Evolutionary conservation across 257 asterid genomes (phyloP).

Genomic region (Asclepias syriaca): DNA sequence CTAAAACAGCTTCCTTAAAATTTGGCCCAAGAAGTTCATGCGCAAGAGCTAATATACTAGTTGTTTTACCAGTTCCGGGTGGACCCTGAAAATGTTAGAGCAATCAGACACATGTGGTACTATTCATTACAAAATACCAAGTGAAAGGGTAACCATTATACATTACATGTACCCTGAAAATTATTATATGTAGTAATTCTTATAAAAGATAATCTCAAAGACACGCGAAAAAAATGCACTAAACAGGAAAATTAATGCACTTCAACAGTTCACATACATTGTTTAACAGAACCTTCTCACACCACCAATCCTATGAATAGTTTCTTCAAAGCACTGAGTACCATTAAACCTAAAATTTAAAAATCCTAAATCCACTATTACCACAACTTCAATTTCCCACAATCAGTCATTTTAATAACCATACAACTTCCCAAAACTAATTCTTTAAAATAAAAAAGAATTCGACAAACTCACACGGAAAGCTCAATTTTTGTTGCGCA

Average conservation of each 20-base stretch:
- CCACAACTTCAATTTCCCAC: background rate
- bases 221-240: no score
- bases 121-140: background rate
- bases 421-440: background rate
- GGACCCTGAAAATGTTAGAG: conserved; percentile 55
- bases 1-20: conserved; percentile 79
- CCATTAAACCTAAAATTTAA: background rate
- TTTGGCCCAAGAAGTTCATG: conserved; percentile 95
- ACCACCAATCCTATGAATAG: background rate
- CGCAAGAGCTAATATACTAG: conserved; percentile 92
- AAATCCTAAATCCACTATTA: background rate
- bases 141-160: background rate
- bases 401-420: background rate
- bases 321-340: background rate
- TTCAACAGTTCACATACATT: background rate
- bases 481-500: background rate
- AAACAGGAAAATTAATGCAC: background rate
- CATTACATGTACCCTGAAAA: background rate
- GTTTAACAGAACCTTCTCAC: background rate
- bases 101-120: background rate
- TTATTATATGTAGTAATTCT: background rate
- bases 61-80: conserved; percentile 97
- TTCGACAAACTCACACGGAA: background rate
- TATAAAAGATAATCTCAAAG: no score
- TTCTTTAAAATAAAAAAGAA: background rate